Conservation (phyloP, 495 filamentous ascomycete genomes). For the Aspergillus bridgeri region DNA sequence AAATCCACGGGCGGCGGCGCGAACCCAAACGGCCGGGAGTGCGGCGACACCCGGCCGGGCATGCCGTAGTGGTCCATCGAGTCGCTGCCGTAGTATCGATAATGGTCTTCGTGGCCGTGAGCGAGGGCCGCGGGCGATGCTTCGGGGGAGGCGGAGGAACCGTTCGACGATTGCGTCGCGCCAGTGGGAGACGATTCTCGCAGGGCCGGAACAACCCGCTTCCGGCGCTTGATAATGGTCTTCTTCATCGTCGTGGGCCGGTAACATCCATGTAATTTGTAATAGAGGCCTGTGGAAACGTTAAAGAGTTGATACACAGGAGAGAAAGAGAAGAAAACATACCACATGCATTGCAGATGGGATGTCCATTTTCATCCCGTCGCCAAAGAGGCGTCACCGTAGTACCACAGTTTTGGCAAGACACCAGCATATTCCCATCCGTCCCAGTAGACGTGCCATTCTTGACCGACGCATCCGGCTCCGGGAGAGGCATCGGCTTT, state of each 20-base stretch:
- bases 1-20: conserved; percentile 52
- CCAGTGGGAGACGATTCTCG: conserved; percentile 51
- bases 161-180: conserved; percentile 43
- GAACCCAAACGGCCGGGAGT: conserved; percentile 30
- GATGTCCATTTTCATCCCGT: conserved; percentile 90
- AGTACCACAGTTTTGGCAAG: conserved; percentile 96
- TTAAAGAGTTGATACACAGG: conserved; percentile 20
- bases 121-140: conserved; percentile 45
- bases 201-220: conserved; percentile 85
- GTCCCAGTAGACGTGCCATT: conserved; percentile 18
- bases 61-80: conserved; percentile 32
- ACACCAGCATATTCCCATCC: conserved; percentile 74
- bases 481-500: conserved; percentile 18
- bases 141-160: conserved; percentile 44
- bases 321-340: conserved; percentile 36
- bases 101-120: conserved; percentile 58
- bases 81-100: conserved; percentile 43
- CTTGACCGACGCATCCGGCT: conserved; percentile 24
- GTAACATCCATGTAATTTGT: conserved; percentile 92
- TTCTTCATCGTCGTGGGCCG: conserved; percentile 97
- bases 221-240: conserved; percentile 90
- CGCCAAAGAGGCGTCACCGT: conserved; percentile 96
- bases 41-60: conserved; percentile 24
- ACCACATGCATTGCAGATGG: conserved; percentile 99
- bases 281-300: conserved; percentile 75